Conservation (phyloP, 23 red algal genomes). For the Gracilaria gracilis region DNA sequence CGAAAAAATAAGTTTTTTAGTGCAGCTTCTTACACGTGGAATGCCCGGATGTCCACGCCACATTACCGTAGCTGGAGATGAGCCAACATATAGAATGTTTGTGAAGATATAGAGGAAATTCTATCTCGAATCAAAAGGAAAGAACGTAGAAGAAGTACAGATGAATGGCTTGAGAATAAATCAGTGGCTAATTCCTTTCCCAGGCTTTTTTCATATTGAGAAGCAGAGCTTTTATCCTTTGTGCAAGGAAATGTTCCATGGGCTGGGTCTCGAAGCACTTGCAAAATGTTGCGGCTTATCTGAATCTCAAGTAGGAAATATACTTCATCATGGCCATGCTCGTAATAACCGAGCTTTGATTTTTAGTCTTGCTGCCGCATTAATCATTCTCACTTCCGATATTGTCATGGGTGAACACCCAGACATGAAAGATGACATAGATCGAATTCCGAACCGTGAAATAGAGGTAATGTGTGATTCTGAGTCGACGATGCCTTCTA, state of each 20-base stretch:
- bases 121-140: background rate
- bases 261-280: background rate
- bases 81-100: conserved; percentile 39
- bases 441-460: background rate
- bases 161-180: too few species aligned
- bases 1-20: background rate
- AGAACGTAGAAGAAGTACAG: too few species aligned
- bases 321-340: conserved; percentile 2
- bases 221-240: conserved; percentile 34
- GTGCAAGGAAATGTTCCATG: conserved; percentile 30
- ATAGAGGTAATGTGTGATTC: too few species aligned
- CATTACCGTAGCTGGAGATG: conserved; percentile 6
- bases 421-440: background rate
- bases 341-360: conserved; percentile 8
- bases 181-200: conserved; percentile 6
- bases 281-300: background rate
- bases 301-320: background rate
- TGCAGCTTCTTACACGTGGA: background rate
- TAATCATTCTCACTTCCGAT: background rate
- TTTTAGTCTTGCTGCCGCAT: background rate
- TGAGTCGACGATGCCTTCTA: background rate
- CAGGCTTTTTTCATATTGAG: conserved; percentile 16
- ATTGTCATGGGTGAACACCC: background rate
- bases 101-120: background rate
- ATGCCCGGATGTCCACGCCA: background rate